Conservation (phyloP, 495 filamentous ascomycete species). For the Penicillium crystallinum region DNA sequence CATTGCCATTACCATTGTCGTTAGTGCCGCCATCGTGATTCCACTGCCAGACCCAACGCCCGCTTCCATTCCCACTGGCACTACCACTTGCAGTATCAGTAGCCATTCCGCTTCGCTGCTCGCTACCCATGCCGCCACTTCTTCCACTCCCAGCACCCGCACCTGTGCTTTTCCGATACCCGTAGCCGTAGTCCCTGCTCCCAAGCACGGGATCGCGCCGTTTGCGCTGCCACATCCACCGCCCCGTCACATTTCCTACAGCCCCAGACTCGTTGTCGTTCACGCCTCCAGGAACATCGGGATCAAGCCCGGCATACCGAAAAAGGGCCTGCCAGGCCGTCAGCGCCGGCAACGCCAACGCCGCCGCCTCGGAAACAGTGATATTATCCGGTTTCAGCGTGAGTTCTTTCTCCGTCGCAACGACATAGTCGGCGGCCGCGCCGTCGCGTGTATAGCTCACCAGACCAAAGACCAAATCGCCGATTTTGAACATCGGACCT, state of each 20-base stretch:
- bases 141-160: too few species aligned
- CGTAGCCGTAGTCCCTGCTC: background rate
- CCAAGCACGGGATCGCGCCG: background rate
- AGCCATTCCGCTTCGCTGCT: background rate
- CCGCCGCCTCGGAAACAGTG: constrained; percentile 44
- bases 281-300: constrained; percentile 8
- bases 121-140: background rate
- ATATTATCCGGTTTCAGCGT: constrained; percentile 45
- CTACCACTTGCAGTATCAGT: background rate
- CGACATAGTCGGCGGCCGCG: constrained; percentile 46
- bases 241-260: background rate
- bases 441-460: constrained; percentile 44
- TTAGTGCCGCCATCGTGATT: background rate
- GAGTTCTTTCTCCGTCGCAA: constrained; percentile 47
- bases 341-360: constrained; percentile 48
- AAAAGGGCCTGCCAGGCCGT: constrained; percentile 61
- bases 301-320: constrained; percentile 38
- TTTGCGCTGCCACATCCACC: constrained; percentile 2
- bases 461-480: constrained; percentile 50
- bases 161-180: background rate
- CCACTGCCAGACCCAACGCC: constrained; percentile 9
- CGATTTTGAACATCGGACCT: constrained; percentile 42
- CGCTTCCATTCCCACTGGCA: background rate
- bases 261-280: constrained; percentile 1
- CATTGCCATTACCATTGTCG: background rate